Percentiles rank a stretch among this genome's conserved stretches.
Evolutionary conservation across 768 basidiomycete genomes (phyloP).

Genomic region (Trichaptum fuscoviolaceum): DNA sequence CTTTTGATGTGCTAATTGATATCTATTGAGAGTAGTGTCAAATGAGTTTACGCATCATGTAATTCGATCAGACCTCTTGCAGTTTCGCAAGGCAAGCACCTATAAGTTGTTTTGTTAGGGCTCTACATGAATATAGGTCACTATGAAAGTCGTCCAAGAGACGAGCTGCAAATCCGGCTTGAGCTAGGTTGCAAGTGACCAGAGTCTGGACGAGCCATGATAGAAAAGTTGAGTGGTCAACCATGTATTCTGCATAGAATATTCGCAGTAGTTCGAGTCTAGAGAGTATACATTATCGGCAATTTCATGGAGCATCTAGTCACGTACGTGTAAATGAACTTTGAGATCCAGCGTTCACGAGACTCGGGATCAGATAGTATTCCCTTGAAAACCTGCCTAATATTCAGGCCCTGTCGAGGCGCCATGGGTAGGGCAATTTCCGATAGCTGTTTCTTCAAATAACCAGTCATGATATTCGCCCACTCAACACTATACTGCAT

Average conservation of each 20-base stretch:
- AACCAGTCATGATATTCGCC: conserved; percentile 75
- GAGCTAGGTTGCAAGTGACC: conserved; percentile 72
- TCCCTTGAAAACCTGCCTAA: conserved; percentile 81
- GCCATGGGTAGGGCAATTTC: conserved; percentile 79
- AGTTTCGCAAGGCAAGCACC: conserved; percentile 68
- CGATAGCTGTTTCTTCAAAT: conserved; percentile 76
- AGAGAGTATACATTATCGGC: conserved; percentile 7
- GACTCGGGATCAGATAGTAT: conserved; percentile 67
- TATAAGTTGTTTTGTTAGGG: conserved; percentile 61
- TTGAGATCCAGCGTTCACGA: conserved; percentile 71
- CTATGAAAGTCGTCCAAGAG: conserved; percentile 78
- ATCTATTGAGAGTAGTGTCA: conserved; percentile 38
- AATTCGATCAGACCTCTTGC: conserved; percentile 44
- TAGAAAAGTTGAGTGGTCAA: conserved; percentile 74
- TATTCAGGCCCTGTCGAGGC: conserved; percentile 68
- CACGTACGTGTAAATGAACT: conserved; percentile 71
- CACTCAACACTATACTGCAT: conserved; percentile 82
- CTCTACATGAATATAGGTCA: conserved; percentile 60
- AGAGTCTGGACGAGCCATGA: conserved; percentile 78
- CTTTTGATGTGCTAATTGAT: conserved; percentile 44
- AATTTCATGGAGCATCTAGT: background rate
- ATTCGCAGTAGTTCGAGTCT: conserved; percentile 69
- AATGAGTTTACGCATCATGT: background rate
- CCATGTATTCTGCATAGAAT: conserved; percentile 76
- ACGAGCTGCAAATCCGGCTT: conserved; percentile 69